Base-by-base conservation (phyloP, 805 yeast genomes). In the Lipomyces japonicus region DNA sequence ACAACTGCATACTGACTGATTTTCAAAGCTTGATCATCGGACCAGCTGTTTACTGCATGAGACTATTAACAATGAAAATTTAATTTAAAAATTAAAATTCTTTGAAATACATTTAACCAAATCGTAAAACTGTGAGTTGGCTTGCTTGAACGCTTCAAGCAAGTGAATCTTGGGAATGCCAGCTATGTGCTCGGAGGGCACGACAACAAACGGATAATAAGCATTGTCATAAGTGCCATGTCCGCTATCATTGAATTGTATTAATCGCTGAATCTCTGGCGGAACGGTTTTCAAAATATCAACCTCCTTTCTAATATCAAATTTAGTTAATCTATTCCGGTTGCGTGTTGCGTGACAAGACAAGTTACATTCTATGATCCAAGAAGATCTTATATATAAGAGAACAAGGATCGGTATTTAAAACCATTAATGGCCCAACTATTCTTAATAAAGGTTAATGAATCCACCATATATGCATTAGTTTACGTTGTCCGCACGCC, bases 121-220 rank as follows among this genome's bases (percentile, higher is more conserved):
- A 7, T 42, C 39, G 35, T 37, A 43, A 21, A 55, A 51, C 18
- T 31, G 31, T 4, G 18, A 18, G 16, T 47, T 35, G 22, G 59
- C 54, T 22, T 42, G 26, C 19, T 38, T 26, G 24, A 57, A 55
- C 18, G 54, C 56, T 19, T 31, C 19, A 4, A 57, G 18, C 25
- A 57, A 26, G 22, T 16, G 22, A 22, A 3, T 23, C 31, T 48
- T 44, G 4, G 60, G 52, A 12, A 57, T 47, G 3, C 59, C 60
- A 16, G 49, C 48, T 9, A 54, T 14, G 16, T 39, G 35, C 40
- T 57, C 57, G 22, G 24, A 12, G 22, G 50, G 45, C 23, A 54
- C 53, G 22, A 51, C 57, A 19, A 54, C 28, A 10, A 54, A 24
- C 14, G 58, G 58, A 34, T 36, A 41, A 22, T 36, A 51, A 14